These are phyloP conservation scores for Moniliophthora roreri DNA, from an alignment of 1,284 basidiomycete species.

Conservation along the genomic window DNA sequence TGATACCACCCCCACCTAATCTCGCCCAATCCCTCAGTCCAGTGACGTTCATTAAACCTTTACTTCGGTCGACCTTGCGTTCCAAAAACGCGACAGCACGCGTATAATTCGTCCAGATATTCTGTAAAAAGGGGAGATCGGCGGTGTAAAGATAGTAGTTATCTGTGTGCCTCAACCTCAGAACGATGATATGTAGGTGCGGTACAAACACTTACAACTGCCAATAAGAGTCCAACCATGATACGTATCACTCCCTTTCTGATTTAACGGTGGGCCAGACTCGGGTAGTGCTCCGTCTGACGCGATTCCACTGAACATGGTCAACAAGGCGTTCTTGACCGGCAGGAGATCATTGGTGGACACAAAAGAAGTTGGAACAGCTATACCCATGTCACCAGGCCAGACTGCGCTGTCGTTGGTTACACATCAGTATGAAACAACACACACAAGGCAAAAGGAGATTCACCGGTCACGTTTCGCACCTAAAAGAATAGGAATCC, in stretches of 20 bases:
- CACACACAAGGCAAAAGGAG: too few species aligned
- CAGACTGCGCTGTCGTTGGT: slow-evolving; percentile 50
- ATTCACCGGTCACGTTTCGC: slow-evolving; percentile 57
- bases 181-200: not conserved
- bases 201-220: slow-evolving; percentile 35
- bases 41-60: slow-evolving; percentile 45
- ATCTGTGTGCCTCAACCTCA: slow-evolving; percentile 26
- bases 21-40: slow-evolving; percentile 49
- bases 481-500: slow-evolving; percentile 4
- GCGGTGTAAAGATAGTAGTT: slow-evolving; percentile 48
- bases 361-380: slow-evolving; percentile 59
- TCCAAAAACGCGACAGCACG: slow-evolving; percentile 45
- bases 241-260: slow-evolving; percentile 49
- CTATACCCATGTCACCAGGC: slow-evolving; percentile 68
- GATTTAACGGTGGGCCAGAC: slow-evolving; percentile 56
- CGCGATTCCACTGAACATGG: slow-evolving; percentile 56
- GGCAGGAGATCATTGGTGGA: slow-evolving; percentile 58
- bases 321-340: slow-evolving; percentile 54
- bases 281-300: slow-evolving; percentile 55
- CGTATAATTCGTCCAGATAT: slow-evolving; percentile 45
- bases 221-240: slow-evolving; percentile 50
- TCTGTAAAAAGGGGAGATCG: slow-evolving; percentile 39
- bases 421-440: not conserved
- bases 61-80: slow-evolving; percentile 37
- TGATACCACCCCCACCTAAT: slow-evolving; percentile 46